Base-by-base conservation (phyloP, 148 eudicot species). In the Hydrangea macrophylla region DNA sequence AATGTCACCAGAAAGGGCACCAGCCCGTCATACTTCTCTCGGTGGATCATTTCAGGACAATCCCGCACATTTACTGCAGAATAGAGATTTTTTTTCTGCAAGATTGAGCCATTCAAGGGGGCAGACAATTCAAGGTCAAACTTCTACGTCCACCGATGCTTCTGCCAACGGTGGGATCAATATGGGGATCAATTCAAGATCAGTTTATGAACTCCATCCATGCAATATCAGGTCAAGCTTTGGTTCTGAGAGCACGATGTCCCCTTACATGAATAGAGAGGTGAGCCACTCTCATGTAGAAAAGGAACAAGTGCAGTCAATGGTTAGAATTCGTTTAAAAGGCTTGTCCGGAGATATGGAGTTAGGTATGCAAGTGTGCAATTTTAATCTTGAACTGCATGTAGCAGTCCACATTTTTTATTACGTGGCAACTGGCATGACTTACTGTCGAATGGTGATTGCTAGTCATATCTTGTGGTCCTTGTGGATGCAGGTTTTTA, bases 191-290 rank as follows among this genome's bases (percentile, higher is more conserved):
- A 67, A 58, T 71, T 65, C 62, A 36, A 67, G 68, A 53, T 58
- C 65, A 27, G 81, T 62, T 63, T 69, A 61, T 58, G 84, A 79
- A 59, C 75, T 83, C 40, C 87, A 55, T 35, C 88, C 87, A n/a
- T 87, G 82, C 75, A 74, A 72, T 62, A 70, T 76, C 82, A 77
- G 85, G 72, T 45, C 86, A 65, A 80, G 73, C 78, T 53, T 60
- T 40, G 76, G 56, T 60, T 64, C 76, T 65, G 83, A 74, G 45
- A 60, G 59, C 36, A 68, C 65, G 33, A 26, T 31, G 27, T 62
- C 84, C 70, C 24, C 89, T 54, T 55, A 62, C 24, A 61, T 64
- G 60, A 65, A 70, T 60, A 65, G 81, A 77, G 79, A 75, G 76
- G 88, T 73, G 55, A 79, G 78, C 69, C 71, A 67, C 77, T 62